These are phyloP conservation scores for Baorangia bicolor DNA, from an alignment of 768 basidiomycete genomes.

Conservation along the genomic window DNA sequence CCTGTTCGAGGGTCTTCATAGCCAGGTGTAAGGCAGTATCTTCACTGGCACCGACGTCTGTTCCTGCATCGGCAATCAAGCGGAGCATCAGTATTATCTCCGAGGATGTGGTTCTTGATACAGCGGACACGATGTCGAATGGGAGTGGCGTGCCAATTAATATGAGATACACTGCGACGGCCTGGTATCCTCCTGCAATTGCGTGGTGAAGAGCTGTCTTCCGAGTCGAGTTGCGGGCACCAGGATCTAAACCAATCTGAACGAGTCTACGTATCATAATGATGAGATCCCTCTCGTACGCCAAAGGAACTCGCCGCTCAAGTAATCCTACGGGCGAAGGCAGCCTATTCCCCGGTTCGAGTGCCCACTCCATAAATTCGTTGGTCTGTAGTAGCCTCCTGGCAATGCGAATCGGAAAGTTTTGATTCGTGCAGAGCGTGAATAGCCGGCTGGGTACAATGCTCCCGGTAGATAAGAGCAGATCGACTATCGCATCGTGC, in stretches of 20 bases:
- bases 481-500: not conserved
- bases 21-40: not conserved
- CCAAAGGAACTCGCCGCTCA: not conserved
- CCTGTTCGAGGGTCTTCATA: not conserved
- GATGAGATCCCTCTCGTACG: conserved; percentile 5
- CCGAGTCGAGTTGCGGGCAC: not conserved
- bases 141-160: not conserved
- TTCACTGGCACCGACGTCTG: not conserved
- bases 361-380: conserved; percentile 10
- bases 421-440: not conserved
- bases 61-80: not conserved
- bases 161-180: not conserved
- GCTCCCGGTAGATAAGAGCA: conserved; percentile 1
- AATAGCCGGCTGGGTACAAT: conserved; percentile 3
- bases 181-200: conserved; percentile 1
- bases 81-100: not conserved
- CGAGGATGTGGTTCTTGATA: not conserved
- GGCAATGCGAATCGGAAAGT: conserved; percentile 3
- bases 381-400: conserved; percentile 6
- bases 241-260: not conserved
- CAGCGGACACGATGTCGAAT: not conserved
- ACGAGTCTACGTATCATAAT: conserved; percentile 6
- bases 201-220: conserved; percentile 2
- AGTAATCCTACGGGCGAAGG: conserved; percentile 1
- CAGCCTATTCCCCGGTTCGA: not conserved